Evolutionary conservation across 352 stramenopile species (phyloP), one percentile per base, ranked within the genome.

Genomic region (Globisporangium spinosum): DNA sequence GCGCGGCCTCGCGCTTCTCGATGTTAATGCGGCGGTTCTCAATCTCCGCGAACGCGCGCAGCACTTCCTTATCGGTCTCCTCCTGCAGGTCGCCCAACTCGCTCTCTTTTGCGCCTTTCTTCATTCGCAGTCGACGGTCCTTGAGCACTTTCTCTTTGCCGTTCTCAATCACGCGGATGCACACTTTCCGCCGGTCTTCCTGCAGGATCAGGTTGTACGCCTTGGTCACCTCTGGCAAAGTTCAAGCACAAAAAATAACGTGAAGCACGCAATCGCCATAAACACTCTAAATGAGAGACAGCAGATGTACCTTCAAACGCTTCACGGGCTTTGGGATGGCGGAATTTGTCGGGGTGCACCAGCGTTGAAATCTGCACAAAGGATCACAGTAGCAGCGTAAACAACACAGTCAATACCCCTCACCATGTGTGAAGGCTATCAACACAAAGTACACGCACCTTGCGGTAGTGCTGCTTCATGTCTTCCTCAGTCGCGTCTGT

Each of bases 381-480:
- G 35, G 8, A 23, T 43, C 35, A 54, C 32, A n/a, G 45, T 32
- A 32, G 4, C 29, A 32, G 29, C 29, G 29, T 60, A n/a, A 17
- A 66, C 9, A 40, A 13, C 34, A 40, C 34, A 40, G 29, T 32
- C 29, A 40, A 13, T 13, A 40, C 10, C 34, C 7, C 34, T 40
- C 34, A 15, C 10, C 34, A 13, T 40, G 34, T 40, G 34, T 40
- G 34, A 40, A 40, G 10, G 6, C 1, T 40, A 10, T 40, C 8
- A 10, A 13, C 34, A 40, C 35, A 13, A 15, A 40, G 35, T 15
- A 40, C 13, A 3, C 45, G 3, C 58, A 91, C 87, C 77, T 97
- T 97, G 59, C 88, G 82, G 53, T 97, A 97, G 75, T 95, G 88
- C 77, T 96, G 88, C 70, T 95, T 95, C 82, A 97, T 96, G 49